phyloP scores from a whole-genome alignment of 73 alveolate species.

The Effrenium voratum region DNA sequence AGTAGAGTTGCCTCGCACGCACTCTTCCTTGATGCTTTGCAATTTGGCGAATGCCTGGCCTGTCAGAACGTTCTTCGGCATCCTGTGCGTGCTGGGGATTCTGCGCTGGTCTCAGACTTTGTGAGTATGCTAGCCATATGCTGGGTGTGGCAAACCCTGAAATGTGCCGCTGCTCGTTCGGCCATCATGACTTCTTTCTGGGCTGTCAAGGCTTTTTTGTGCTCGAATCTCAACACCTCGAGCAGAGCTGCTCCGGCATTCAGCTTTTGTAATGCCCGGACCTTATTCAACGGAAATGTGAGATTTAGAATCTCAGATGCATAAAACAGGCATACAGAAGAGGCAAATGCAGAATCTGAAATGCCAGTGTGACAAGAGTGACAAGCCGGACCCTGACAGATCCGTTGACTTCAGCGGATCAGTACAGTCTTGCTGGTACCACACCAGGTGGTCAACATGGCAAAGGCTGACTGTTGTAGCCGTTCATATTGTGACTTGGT shows the following conservation, averaged over 20 bases:
- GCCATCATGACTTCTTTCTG: neutral
- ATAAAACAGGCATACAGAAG: no score
- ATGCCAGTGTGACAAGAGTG: no score
- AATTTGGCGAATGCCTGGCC: neutral
- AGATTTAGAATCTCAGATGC: no score
- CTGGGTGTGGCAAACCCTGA: neutral
- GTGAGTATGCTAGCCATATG: neutral
- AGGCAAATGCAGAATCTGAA: no score
- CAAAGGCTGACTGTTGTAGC: no score
- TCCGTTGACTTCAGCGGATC: no score
- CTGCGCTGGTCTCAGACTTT: slow-evolving; percentile 2
- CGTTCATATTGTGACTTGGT: no score
- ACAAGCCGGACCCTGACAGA: no score
- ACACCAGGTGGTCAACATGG: no score
- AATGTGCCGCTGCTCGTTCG: neutral
- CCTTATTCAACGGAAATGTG: no score
- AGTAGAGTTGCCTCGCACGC: neutral
- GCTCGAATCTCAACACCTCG: neutral
- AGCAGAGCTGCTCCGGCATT: slow-evolving; percentile 34
- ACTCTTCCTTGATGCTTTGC: neutral
- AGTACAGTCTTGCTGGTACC: no score
- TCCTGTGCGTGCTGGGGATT: neutral
- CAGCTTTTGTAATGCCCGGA: slow-evolving; percentile 37
- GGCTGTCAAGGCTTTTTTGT: neutral
- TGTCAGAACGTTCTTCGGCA: slow-evolving; percentile 12